These are phyloP conservation scores for Podospora didyma DNA, from an alignment of 495 filamentous ascomycete genomes.

Conservation along the genomic window DNA sequence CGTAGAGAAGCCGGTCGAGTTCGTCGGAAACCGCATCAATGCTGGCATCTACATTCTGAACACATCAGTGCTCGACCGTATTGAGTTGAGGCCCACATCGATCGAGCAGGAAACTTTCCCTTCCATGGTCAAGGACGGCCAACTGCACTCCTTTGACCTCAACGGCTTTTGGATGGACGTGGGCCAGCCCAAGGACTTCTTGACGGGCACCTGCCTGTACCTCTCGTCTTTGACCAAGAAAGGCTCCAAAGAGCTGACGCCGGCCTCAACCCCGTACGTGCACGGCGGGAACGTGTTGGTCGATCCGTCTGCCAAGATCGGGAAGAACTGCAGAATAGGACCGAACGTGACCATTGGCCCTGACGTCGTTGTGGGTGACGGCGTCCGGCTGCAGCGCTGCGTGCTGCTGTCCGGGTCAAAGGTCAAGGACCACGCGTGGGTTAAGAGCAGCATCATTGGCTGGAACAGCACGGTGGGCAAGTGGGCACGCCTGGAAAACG, in stretches of 20 bases:
- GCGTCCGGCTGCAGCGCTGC: constrained; percentile 90
- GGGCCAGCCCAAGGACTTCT: constrained; percentile 98
- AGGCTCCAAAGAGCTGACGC: constrained; percentile 77
- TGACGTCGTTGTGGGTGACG: constrained; percentile 91
- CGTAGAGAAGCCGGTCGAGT: constrained; percentile 99
- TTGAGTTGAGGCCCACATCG: constrained; percentile 96
- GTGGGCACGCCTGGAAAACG: constrained; percentile 97
- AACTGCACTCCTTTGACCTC: constrained; percentile 95
- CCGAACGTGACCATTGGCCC: constrained; percentile 97
- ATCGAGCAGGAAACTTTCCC: constrained; percentile 99
- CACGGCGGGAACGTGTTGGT: constrained; percentile 96
- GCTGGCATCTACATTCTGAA: constrained; percentile 99
- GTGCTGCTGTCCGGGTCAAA: constrained; percentile 85
- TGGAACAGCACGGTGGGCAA: constrained; percentile 97
- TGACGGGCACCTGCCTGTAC: constrained; percentile 95
- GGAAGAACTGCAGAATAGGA: constrained; percentile 97
- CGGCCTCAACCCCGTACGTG: constrained; percentile 74
- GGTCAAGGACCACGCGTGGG: constrained; percentile 98
- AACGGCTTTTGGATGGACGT: constrained; percentile 99
- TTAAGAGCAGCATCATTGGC: constrained; percentile 98
- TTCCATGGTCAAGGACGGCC: constrained; percentile 82
- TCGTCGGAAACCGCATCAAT: constrained; percentile 99
- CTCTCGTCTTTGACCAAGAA: constrained; percentile 91
- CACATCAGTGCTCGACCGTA: constrained; percentile 81
- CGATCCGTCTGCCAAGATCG: constrained; percentile 92